A percentile compares a stretch with the other conserved stretches of the same genome.
phyloP scores from a whole-genome alignment of 2,329 filamentous ascomycete genomes.

The Monosporascus sp. region DNA sequence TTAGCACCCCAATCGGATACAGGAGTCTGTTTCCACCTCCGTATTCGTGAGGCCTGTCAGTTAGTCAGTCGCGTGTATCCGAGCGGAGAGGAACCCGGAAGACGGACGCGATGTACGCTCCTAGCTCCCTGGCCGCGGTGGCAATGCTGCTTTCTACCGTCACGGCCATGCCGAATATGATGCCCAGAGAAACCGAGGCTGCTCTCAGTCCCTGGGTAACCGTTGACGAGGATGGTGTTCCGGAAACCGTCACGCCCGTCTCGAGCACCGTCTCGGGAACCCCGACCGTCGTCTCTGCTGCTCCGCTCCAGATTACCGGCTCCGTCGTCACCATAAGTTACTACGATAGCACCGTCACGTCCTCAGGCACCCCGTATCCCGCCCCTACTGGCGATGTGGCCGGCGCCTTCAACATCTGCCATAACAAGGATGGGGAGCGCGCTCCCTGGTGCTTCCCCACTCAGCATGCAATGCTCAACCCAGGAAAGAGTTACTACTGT shows the following conservation, averaged over 20 bases:
- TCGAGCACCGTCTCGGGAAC: constrained; percentile 40
- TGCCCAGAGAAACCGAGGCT: constrained; percentile 18
- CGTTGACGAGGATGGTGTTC: constrained; percentile 40
- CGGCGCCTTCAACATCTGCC: constrained; percentile 46
- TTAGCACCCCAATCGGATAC: too few species aligned
- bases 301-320: constrained; percentile 37
- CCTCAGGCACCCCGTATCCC: constrained; percentile 39
- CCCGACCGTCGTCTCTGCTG: constrained; percentile 32
- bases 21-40: too few species aligned
- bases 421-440: constrained; percentile 39
- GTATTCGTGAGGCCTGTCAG: too few species aligned
- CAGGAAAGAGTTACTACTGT: constrained; percentile 48
- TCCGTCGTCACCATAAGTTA: constrained; percentile 29
- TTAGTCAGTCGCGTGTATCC: too few species aligned
- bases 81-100: not conserved
- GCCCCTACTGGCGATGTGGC: constrained; percentile 35
- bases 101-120: constrained; percentile 11
- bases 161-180: constrained; percentile 19
- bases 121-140: constrained; percentile 13
- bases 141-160: constrained; percentile 19
- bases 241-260: constrained; percentile 45
- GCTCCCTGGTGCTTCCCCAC: constrained; percentile 49
- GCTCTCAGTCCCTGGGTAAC: constrained; percentile 45
- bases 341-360: constrained; percentile 22
- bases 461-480: constrained; percentile 36